Evolutionary conservation across 345 rosid species (phyloP), one percentile per base, ranked within the genome.

Genomic region (Moricandia moricandioides): DNA sequence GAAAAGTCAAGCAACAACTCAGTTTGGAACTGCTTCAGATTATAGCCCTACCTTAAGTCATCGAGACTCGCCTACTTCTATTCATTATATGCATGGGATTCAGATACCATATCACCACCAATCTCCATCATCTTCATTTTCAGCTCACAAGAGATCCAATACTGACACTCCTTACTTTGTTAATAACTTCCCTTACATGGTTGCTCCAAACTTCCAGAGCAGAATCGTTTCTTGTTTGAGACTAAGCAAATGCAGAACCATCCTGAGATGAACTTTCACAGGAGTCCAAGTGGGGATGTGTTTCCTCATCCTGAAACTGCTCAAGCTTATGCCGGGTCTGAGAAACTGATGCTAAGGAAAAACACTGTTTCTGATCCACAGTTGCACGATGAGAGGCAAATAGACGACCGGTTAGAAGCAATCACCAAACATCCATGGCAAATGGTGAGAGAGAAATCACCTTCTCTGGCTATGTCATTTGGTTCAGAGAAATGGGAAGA

Each of bases 331-430:
- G 30, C 11, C 7, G 81, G 59, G 49, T 59, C 80, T 13, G 80
- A 64, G 65, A 76, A 65, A 72, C 68, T 76, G 57, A 55, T 24
- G 45, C 81, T 82, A 24, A 85, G 18, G 84, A 91, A 84, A 73
- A 83, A 85, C 75, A 75, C 84, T 70, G 76, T 82, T 57, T 88
- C 91, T 29, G 91, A 89, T 72, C 82, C 91, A 2, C 78, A 64
- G 63, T 79, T 89, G 76, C 87, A 73, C 65, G 82, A 83, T 39
- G 83, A 80, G 71, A 67, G 74, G 65, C 81, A 78, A 62, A 68
- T 67, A 39, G 57, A 67, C 34, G 73, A 67, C 47, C 74, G 74
- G 56, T 49, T 49, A 67, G 82, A 78, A 73, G 78, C 82, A 78
- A 52, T 66, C 66, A 64, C 73, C 40, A 68, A 77, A 31, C 78